Evolutionary conservation across 1,284 basidiomycete genomes (phyloP).

Genomic region (Ceratobasidium sp.): DNA sequence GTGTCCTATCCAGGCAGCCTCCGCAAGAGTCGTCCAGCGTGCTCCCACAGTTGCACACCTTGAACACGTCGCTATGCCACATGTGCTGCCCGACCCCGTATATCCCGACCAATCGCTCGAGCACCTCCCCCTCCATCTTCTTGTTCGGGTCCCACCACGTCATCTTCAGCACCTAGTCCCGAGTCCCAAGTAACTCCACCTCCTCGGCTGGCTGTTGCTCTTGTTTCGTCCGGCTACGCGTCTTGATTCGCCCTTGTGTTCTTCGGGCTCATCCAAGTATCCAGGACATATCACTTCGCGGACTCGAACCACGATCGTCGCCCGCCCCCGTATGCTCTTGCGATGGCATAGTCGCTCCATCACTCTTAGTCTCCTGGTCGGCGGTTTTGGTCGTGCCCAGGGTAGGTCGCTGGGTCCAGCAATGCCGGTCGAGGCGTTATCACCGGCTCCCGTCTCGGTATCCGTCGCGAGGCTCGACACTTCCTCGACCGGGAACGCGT

Average conservation of each 20-base stretch:
- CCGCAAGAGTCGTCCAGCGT: not conserved
- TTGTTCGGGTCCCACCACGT: conserved; percentile 23
- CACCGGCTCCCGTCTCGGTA: not conserved
- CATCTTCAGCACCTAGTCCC: conserved; percentile 25
- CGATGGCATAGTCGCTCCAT: conserved; percentile 21
- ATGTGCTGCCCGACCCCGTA: conserved; percentile 14
- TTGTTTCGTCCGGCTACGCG: not conserved
- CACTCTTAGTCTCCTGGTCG: conserved; percentile 17
- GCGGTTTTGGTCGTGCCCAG: too few species aligned
- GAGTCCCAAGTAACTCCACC: not conserved
- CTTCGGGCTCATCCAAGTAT: not conserved
- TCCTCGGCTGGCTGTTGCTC: not conserved
- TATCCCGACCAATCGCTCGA: not conserved
- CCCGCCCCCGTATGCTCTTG: conserved; percentile 19
- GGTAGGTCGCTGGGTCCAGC: conserved; percentile 7
- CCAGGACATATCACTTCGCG: not conserved
- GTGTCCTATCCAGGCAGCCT: conserved; percentile 13
- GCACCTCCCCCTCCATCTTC: conserved; percentile 24
- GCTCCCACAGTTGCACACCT: not conserved
- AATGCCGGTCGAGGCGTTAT: not conserved
- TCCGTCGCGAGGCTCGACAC: too few species aligned
- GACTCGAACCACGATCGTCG: conserved; percentile 28
- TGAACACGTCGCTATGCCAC: conserved; percentile 19
- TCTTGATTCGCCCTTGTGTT: not conserved
- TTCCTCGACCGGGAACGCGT: not conserved